phyloP scores from a whole-genome alignment of 768 basidiomycete genomes.

The Tulasnella sp. region DNA sequence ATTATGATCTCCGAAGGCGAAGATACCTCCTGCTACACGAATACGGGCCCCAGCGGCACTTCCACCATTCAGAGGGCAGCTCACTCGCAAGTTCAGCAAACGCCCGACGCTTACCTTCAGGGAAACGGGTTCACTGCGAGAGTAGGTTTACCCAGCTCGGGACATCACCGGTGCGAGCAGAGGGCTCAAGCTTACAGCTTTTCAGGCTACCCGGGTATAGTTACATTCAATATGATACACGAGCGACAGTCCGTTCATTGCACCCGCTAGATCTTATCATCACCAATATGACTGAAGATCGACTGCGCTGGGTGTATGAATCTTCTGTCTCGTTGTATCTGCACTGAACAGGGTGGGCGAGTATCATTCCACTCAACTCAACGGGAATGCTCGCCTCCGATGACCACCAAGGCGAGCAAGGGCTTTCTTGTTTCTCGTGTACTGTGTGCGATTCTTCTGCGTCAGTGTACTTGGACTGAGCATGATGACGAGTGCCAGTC shows the following conservation, averaged over 20 bases:
- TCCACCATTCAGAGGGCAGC: background rate
- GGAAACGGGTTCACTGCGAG: background rate
- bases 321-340: too few relatives aligned
- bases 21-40: background rate
- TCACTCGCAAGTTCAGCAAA: background rate
- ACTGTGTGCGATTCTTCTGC: background rate
- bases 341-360: too few relatives aligned
- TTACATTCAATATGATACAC: too few relatives aligned
- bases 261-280: too few relatives aligned
- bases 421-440: too few relatives aligned
- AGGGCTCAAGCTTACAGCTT: too few relatives aligned
- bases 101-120: background rate
- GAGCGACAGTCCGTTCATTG: too few relatives aligned
- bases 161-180: too few relatives aligned
- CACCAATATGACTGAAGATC: too few relatives aligned
- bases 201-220: too few relatives aligned
- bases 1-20: slow-evolving; percentile 7
- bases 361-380: background rate
- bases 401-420: background rate
- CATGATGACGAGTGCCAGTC: background rate
- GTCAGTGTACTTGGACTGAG: background rate
- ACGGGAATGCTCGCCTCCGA: background rate
- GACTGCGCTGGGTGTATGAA: too few relatives aligned
- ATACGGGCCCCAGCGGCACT: background rate
- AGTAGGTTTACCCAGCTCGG: too few relatives aligned